phyloP scores from a whole-genome alignment of 1,284 basidiomycete genomes.

The Xerocomus amazonicus region DNA sequence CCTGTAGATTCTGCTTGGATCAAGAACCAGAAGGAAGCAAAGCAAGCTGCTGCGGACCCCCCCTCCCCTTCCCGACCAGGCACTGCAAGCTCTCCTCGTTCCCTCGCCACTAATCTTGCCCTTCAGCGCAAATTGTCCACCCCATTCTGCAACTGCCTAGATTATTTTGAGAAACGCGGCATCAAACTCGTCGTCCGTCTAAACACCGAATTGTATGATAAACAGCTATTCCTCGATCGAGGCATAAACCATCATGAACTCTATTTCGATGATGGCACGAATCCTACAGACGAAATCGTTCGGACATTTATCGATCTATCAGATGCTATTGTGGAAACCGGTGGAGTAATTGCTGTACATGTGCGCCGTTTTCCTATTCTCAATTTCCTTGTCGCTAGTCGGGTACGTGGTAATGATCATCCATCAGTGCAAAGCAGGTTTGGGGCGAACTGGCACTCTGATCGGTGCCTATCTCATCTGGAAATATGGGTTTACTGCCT shows the following conservation, averaged over 20 bases:
- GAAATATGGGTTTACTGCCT: constrained; percentile 99
- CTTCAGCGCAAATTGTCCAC: constrained; percentile 73
- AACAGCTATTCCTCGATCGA: constrained; percentile 75
- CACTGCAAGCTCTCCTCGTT: constrained; percentile 22
- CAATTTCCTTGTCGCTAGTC: constrained; percentile 13
- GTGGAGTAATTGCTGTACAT: constrained; percentile 84
- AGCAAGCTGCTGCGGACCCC: constrained; percentile 48
- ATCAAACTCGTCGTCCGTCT: constrained; percentile 93
- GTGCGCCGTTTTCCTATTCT: constrained; percentile 45
- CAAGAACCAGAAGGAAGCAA: constrained; percentile 64
- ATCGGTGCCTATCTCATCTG: constrained; percentile 98
- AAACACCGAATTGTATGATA: constrained; percentile 94
- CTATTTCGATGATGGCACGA: constrained; percentile 98
- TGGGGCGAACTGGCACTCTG: constrained; percentile 90
- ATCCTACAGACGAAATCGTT: constrained; percentile 93
- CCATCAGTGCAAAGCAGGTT: constrained; percentile 85
- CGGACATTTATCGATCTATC: constrained; percentile 85
- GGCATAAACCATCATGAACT: constrained; percentile 91
- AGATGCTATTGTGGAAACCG: constrained; percentile 74
- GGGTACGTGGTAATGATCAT: constrained; percentile 20
- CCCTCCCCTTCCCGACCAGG: constrained; percentile 32
- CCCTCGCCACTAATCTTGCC: constrained; percentile 46
- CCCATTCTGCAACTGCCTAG: constrained; percentile 84
- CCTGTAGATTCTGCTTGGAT: constrained; percentile 81
- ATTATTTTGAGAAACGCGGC: constrained; percentile 85